Evolutionary conservation across 345 rosid genomes (phyloP), one percentile per base, ranked within the genome.

Genomic region (Mercurialis annua): DNA sequence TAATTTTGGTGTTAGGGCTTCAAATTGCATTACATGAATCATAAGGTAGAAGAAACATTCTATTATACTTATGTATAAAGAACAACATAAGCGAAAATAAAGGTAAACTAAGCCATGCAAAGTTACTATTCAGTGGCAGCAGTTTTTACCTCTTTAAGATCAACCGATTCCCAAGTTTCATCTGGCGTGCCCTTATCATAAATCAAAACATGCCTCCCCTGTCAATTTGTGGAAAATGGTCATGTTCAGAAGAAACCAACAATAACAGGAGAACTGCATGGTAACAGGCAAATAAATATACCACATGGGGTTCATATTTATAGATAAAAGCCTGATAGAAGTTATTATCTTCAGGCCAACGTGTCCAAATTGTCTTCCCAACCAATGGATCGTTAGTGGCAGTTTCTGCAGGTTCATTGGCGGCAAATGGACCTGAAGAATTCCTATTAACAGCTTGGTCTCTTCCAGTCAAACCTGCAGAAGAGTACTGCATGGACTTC

Each of bases 151-250:
- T 91, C 98, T 87, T 88, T 91, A 73, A 92, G 97, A 82, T 94
- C 81, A 74, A 94, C 96, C 98, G 96, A 91, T 77, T 94, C 98
- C 93, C 90, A 88, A 10, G 97, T 87, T 87, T 91, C 97, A 71
- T 81, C 74, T 23, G 74, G 77, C 15, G 98, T 82, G 72, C 82
- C 80, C 14, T 86, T 86, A 72, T 89, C 99, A 80, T 94, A 94
- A 71, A 94, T 93, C 84, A 94, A 81, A 74, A 88, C 92, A 86
- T 94, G 98, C 53, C 69, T 82, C 34, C 97, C 99, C 98, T 94
- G 72, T 69, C 38, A 78, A 82, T 40, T 50, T 62, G 48, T 24
- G 65, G 50, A 64, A 71, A 69, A 53, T 8, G 15, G 46, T 24
- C 48, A 43, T 40, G 69, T 84, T 59, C 73, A 70, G 46, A 70